Percentiles rank a stretch among this genome's conserved stretches.
phyloP scores from a whole-genome alignment of 176 grass and related monocot genomes.

The Secale cereale region DNA sequence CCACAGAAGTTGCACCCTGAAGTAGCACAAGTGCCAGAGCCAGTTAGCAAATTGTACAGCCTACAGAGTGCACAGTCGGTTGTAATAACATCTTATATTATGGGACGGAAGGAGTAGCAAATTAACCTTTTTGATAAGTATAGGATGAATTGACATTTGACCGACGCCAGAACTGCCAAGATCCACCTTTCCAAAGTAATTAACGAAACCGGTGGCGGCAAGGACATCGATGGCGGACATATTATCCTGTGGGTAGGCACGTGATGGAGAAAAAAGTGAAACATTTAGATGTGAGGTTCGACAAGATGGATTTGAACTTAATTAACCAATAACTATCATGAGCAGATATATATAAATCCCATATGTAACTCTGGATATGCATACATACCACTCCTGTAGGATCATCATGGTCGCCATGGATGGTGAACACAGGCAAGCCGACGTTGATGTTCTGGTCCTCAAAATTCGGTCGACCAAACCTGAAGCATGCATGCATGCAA shows the following conservation, averaged over 20 bases:
- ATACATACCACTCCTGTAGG: slow-evolving; percentile 71
- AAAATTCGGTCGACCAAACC: slow-evolving; percentile 78
- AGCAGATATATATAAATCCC: not conserved
- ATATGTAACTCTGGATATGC: not conserved
- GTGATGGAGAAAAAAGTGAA: not conserved
- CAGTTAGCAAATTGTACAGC: not conserved
- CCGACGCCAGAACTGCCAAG: slow-evolving; percentile 57
- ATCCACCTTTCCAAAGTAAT: slow-evolving; percentile 89
- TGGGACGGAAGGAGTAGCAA: not conserved
- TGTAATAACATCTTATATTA: no score
- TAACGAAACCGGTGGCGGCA: slow-evolving; percentile 70
- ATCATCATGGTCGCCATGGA: slow-evolving; percentile 85
- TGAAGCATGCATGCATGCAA: slow-evolving; percentile 13
- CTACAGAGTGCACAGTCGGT: not conserved
- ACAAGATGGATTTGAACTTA: not conserved
- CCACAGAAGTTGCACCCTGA: slow-evolving; percentile 69
- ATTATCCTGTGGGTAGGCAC: slow-evolving; percentile 60
- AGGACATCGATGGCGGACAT: slow-evolving; percentile 71
- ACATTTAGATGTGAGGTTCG: not conserved
- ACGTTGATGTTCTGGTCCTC: slow-evolving; percentile 79
- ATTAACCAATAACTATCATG: not conserved
- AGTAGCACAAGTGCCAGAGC: slow-evolving; percentile 26
- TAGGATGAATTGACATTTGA: slow-evolving; percentile 58
- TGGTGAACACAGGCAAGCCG: slow-evolving; percentile 80
- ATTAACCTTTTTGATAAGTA: slow-evolving; percentile 73